phyloP scores from a whole-genome alignment of 2,329 filamentous ascomycete genomes.

The Epichloe hybrida region DNA sequence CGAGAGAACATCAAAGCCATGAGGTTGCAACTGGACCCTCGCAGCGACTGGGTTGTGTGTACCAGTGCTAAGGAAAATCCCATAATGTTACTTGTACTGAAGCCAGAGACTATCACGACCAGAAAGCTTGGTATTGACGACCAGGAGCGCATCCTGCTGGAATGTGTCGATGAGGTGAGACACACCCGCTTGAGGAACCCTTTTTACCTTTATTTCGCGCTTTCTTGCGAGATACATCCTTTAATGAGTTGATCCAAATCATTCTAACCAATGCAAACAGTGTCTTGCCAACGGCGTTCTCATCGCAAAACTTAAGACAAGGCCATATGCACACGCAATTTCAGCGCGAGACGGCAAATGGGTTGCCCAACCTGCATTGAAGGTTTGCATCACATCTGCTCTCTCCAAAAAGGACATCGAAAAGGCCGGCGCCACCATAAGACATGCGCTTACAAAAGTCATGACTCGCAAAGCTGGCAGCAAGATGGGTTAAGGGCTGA shows the following conservation, averaged over 20 bases:
- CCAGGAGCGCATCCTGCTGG: slow-evolving; percentile 73
- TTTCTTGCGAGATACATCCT: neutral
- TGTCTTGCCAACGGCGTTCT: slow-evolving; percentile 76
- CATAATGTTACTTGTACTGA: slow-evolving; percentile 69
- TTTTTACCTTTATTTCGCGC: neutral
- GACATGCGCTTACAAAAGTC: slow-evolving; percentile 89
- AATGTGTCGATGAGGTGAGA: slow-evolving; percentile 89
- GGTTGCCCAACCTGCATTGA: slow-evolving; percentile 66
- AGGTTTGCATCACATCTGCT: slow-evolving; percentile 79
- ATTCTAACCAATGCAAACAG: slow-evolving; percentile 28
- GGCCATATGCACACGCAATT: slow-evolving; percentile 50
- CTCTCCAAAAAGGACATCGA: slow-evolving; percentile 95
- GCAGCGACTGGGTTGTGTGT: slow-evolving; percentile 84
- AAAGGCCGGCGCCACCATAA: slow-evolving; percentile 75
- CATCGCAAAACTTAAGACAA: slow-evolving; percentile 72
- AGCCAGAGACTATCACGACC: slow-evolving; percentile 64
- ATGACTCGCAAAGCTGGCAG: slow-evolving; percentile 50
- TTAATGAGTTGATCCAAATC: neutral
- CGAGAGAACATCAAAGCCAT: slow-evolving; percentile 80
- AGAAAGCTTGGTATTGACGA: slow-evolving; percentile 58
- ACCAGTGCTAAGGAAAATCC: slow-evolving; percentile 77
- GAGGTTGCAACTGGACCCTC: slow-evolving; percentile 75
- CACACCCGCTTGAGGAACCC: neutral
- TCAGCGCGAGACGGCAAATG: slow-evolving; percentile 57
- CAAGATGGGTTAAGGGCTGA: slow-evolving; percentile 12